Evolutionary conservation across 2,329 filamentous ascomycete genomes (phyloP).

Genomic region (Stagonosporopsis vannaccii): DNA sequence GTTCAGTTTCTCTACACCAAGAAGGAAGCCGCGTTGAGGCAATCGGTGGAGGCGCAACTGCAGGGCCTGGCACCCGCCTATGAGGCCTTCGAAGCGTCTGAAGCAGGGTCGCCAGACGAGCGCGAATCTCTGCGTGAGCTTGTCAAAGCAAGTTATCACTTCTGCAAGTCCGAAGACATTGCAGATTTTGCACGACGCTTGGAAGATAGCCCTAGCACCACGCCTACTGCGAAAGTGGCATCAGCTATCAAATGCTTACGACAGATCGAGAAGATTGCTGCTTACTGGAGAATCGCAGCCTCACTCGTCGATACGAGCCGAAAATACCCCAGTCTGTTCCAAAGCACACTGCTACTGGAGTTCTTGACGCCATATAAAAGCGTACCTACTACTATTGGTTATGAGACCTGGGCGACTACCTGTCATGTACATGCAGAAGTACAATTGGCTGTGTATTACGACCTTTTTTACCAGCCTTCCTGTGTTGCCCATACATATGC

Average conservation of each 20-base stretch:
- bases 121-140: not conserved
- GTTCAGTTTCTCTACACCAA: constrained; percentile 13
- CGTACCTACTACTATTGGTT: constrained; percentile 11
- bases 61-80: not conserved
- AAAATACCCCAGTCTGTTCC: constrained; percentile 1
- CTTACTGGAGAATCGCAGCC: constrained; percentile 6
- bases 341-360: not conserved
- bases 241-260: constrained; percentile 17
- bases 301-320: not conserved
- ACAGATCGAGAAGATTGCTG: constrained; percentile 16
- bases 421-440: constrained; percentile 19
- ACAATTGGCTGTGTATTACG: constrained; percentile 13
- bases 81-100: constrained; percentile 5
- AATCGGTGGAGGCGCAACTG: not conserved
- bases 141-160: constrained; percentile 7
- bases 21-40: constrained; percentile 2
- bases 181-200: constrained; percentile 9
- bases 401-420: constrained; percentile 14
- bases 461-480: not conserved
- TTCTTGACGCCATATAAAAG: constrained; percentile 14
- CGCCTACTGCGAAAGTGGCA: constrained; percentile 14
- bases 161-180: constrained; percentile 3
- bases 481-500: not conserved
- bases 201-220: constrained; percentile 2
- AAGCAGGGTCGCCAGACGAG: not conserved